Conservation (phyloP, 345 rosid genomes). For the Syzygium aqueum region DNA sequence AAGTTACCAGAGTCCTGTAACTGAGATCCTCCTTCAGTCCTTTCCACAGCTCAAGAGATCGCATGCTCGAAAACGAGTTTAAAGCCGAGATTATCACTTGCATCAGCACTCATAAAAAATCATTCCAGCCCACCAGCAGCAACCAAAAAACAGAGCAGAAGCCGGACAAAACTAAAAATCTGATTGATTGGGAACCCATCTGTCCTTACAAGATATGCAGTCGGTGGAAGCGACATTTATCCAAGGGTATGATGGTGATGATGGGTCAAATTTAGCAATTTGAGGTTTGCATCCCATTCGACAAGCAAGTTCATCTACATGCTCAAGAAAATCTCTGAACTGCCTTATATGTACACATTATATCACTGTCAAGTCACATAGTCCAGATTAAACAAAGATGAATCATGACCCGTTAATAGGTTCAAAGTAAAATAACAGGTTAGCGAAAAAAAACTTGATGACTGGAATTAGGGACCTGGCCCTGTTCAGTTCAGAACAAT, state of each 20-base stretch:
- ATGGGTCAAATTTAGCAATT: background rate
- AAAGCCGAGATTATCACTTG: background rate
- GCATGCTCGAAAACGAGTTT: too few relatives aligned
- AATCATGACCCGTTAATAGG: background rate
- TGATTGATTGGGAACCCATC: background rate
- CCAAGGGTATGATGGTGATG: background rate
- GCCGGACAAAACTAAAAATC: background rate
- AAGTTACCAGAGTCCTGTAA: background rate
- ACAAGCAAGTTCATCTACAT: background rate
- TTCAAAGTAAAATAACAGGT: background rate
- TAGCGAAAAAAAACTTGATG: background rate
- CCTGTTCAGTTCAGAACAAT: background rate
- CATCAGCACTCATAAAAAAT: background rate
- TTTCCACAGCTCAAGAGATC: background rate
- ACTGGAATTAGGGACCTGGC: background rate
- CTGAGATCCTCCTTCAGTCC: background rate
- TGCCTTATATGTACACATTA: background rate
- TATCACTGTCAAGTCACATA: background rate
- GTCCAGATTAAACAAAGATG: background rate
- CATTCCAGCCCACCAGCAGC: background rate
- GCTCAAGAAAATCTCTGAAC: background rate
- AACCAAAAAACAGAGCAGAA: background rate
- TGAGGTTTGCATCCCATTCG: background rate
- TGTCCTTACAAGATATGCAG: too few relatives aligned
- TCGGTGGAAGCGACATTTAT: background rate